Percentiles rank a stretch among this genome's conserved stretches.
phyloP scores from a whole-genome alignment of 2,329 filamentous ascomycete genomes.

The Plenodomus tracheiphilus region DNA sequence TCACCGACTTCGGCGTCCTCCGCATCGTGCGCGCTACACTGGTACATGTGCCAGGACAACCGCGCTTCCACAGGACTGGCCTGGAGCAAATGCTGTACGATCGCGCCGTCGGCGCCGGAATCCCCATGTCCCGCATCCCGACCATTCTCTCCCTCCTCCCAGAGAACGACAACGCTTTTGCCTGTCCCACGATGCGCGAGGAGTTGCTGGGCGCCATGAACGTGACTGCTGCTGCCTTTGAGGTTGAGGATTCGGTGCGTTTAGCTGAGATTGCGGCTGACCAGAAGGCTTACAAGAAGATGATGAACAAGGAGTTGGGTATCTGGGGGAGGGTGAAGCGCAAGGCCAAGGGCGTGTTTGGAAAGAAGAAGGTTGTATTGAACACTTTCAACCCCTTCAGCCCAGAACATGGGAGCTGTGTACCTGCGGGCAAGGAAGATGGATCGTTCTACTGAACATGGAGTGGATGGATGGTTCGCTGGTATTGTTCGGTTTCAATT shows the following conservation, averaged over 20 bases:
- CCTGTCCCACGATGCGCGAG: background rate
- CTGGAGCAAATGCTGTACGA: conserved; percentile 14
- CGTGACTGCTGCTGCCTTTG: conserved; percentile 5
- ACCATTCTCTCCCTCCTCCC: conserved; percentile 16
- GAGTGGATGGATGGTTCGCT: no score
- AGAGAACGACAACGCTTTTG: conserved; percentile 5
- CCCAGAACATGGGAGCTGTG: background rate
- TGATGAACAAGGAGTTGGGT: conserved; percentile 4
- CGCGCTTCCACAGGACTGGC: conserved; percentile 1
- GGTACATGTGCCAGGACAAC: conserved; percentile 9
- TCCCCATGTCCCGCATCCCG: conserved; percentile 4
- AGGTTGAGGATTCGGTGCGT: conserved; percentile 10
- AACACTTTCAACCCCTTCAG: conserved; percentile 14
- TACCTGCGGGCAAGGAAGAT: background rate
- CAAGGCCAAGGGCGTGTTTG: conserved; percentile 1
- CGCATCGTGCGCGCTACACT: conserved; percentile 13
- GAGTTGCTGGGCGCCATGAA: background rate
- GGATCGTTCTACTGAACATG: background rate
- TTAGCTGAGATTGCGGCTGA: conserved; percentile 3
- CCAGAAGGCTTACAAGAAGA: conserved; percentile 1
- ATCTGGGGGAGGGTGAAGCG: conserved; percentile 6
- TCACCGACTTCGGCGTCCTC: conserved; percentile 17
- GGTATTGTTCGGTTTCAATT: background rate
- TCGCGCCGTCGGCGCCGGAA: conserved; percentile 6
- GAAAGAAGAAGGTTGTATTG: conserved; percentile 3